A percentile compares a stretch with the other conserved stretches of the same genome.
phyloP scores from a whole-genome alignment of 1,284 basidiomycete genomes.

The Coriolopsis trogii region DNA sequence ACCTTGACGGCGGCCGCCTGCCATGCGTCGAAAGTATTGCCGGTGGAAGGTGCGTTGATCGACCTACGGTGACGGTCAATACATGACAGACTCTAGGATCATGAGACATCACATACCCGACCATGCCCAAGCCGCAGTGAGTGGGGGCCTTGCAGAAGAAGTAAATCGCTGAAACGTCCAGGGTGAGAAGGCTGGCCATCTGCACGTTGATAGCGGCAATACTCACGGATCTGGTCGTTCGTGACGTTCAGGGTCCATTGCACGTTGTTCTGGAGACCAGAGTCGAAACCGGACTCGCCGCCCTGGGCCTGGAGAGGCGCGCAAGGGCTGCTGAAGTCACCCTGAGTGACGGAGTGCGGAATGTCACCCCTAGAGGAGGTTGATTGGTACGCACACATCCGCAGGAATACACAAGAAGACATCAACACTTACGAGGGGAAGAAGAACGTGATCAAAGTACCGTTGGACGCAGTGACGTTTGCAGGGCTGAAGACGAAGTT shows the following conservation, averaged over 20 bases:
- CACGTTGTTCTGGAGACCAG: slow-evolving; percentile 42
- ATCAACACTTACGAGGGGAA: slow-evolving; percentile 50
- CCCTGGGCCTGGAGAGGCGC: slow-evolving; percentile 44
- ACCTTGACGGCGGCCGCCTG: slow-evolving; percentile 46
- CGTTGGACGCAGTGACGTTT: slow-evolving; percentile 51
- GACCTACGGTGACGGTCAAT: slow-evolving; percentile 31
- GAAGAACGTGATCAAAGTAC: slow-evolving; percentile 54
- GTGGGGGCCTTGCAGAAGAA: slow-evolving; percentile 61
- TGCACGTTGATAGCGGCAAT: background rate
- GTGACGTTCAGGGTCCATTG: slow-evolving; percentile 54
- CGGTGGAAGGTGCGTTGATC: slow-evolving; percentile 63
- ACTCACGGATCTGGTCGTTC: slow-evolving; percentile 49
- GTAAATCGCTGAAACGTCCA: slow-evolving; percentile 51
- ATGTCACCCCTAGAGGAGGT: slow-evolving; percentile 18
- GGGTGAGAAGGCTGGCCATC: background rate
- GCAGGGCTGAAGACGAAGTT: slow-evolving; percentile 46
- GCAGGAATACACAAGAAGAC: background rate
- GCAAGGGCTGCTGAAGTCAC: slow-evolving; percentile 51
- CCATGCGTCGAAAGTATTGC: slow-evolving; percentile 57
- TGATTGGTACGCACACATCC: background rate
- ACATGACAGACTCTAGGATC: background rate
- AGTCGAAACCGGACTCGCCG: slow-evolving; percentile 52
- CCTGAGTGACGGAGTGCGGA: slow-evolving; percentile 58
- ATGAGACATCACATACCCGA: slow-evolving; percentile 39
- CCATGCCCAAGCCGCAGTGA: slow-evolving; percentile 65